These are phyloP conservation scores for Sporisorium iseilematis-ciliati DNA, from an alignment of 1,284 basidiomycete genomes.

Conservation along the genomic window DNA sequence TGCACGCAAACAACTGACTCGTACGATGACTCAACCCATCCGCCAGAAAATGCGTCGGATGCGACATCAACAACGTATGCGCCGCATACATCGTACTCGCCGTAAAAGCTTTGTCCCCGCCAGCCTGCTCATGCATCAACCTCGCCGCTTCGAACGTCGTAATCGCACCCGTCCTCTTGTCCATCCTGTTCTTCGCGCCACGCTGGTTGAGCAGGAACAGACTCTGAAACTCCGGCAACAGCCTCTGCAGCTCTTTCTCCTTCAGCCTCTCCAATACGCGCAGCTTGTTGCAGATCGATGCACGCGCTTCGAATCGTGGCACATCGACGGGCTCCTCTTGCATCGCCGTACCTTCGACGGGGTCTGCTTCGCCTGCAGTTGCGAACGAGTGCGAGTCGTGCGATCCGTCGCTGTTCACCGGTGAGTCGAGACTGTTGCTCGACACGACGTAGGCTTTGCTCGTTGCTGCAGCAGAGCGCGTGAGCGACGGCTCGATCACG, in stretches of 20 bases:
- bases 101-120: slow-evolving; percentile 12
- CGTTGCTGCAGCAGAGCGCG: slow-evolving; percentile 4
- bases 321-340: slow-evolving; percentile 39
- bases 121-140: slow-evolving; percentile 21
- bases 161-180: slow-evolving; percentile 38
- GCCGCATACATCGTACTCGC: slow-evolving; percentile 74
- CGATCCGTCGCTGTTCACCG: slow-evolving; percentile 19
- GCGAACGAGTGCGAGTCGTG: slow-evolving; percentile 20
- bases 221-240: slow-evolving; percentile 45
- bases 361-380: slow-evolving; percentile 7
- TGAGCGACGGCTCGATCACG: slow-evolving; percentile 27
- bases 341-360: slow-evolving; percentile 12
- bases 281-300: slow-evolving; percentile 43
- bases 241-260: slow-evolving; percentile 42
- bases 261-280: slow-evolving; percentile 36
- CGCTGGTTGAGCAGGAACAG: slow-evolving; percentile 33
- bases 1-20: slow-evolving; percentile 77
- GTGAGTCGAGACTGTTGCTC: slow-evolving; percentile 17
- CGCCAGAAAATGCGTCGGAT: slow-evolving; percentile 77
- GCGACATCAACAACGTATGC: slow-evolving; percentile 80
- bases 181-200: slow-evolving; percentile 20
- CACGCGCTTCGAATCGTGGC: slow-evolving; percentile 36
- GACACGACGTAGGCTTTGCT: slow-evolving; percentile 28
- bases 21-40: slow-evolving; percentile 75
- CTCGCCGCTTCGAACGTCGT: slow-evolving; percentile 43